Conservation (phyloP, 176 grass and related monocot species). For the Puya raimondii region DNA sequence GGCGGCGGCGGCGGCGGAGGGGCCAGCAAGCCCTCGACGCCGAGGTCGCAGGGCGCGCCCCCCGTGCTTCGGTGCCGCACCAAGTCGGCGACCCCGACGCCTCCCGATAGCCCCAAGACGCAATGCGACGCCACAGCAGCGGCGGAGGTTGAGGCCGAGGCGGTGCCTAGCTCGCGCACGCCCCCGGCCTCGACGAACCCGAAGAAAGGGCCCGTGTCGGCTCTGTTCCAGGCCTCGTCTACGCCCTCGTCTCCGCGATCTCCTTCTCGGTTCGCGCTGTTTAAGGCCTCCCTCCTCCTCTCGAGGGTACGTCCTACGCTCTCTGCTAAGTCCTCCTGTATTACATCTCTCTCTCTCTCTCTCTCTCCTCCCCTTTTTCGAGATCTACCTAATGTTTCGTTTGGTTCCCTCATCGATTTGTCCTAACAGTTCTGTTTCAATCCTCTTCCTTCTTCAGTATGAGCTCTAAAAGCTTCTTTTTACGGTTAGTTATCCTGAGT, state of each 20-base stretch:
- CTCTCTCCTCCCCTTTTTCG: neutral
- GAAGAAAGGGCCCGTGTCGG: constrained; percentile 18
- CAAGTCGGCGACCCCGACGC: constrained; percentile 11
- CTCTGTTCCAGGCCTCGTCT: constrained; percentile 51
- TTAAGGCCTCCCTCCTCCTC: constrained; percentile 73
- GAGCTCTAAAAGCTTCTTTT: no score
- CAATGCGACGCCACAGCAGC: neutral
- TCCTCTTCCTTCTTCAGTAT: no score
- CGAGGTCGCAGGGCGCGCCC: constrained; percentile 19
- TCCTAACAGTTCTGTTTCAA: no score
- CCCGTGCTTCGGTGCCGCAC: constrained; percentile 46
- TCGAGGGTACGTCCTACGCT: constrained; percentile 28
- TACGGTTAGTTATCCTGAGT: no score
- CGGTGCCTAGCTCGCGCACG: constrained; percentile 1
- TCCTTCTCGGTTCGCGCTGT: constrained; percentile 68
- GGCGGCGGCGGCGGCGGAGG: neutral
- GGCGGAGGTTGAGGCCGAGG: neutral
- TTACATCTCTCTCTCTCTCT: neutral
- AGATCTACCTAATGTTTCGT: no score
- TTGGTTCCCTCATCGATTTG: no score
- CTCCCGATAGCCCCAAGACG: constrained; percentile 13
- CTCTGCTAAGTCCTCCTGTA: neutral
- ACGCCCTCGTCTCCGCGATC: constrained; percentile 84
- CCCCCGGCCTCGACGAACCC: constrained; percentile 2
- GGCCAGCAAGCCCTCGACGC: constrained; percentile 6